Evolutionary conservation across 441 rosid species (phyloP).

Genomic region (Pelargonium australe): DNA sequence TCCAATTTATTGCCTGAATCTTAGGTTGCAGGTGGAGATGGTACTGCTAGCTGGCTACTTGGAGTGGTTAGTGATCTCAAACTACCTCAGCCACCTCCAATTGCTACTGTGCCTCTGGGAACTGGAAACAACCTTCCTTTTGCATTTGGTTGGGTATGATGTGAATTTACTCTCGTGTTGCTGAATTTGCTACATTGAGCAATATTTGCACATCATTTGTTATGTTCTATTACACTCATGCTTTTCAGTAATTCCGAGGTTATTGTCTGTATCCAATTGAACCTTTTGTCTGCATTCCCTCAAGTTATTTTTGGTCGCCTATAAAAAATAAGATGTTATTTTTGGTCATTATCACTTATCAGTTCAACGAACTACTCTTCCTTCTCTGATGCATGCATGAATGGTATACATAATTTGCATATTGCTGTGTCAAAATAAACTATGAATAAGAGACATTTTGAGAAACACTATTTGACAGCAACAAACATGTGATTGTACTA

Average conservation of each 20-base stretch:
- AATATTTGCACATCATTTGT: not conserved
- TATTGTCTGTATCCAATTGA: not conserved
- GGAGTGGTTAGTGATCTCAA: slow-evolving; percentile 47
- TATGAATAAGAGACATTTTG: too few relatives aligned
- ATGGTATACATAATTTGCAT: too few relatives aligned
- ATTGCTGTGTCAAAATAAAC: too few relatives aligned
- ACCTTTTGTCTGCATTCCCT: not conserved
- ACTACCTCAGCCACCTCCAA: slow-evolving; percentile 38
- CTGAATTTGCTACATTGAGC: not conserved
- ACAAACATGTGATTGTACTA: too few relatives aligned
- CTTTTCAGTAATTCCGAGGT: too few relatives aligned
- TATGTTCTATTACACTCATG: not conserved
- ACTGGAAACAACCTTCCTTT: slow-evolving; percentile 51
- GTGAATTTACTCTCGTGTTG: slow-evolving; percentile 6
- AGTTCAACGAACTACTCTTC: too few relatives aligned
- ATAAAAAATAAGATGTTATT: not conserved
- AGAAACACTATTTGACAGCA: too few relatives aligned
- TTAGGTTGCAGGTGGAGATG: slow-evolving; percentile 55
- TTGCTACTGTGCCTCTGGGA: slow-evolving; percentile 49
- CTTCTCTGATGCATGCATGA: too few relatives aligned
- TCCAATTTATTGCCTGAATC: slow-evolving; percentile 9
- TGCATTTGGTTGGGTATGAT: slow-evolving; percentile 50
- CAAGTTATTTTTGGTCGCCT: not conserved
- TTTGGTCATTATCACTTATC: too few relatives aligned
- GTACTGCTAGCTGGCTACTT: slow-evolving; percentile 48